These are phyloP conservation scores for Mucuna pruriens DNA, from an alignment of 306 rosid species.

Conservation along the genomic window DNA sequence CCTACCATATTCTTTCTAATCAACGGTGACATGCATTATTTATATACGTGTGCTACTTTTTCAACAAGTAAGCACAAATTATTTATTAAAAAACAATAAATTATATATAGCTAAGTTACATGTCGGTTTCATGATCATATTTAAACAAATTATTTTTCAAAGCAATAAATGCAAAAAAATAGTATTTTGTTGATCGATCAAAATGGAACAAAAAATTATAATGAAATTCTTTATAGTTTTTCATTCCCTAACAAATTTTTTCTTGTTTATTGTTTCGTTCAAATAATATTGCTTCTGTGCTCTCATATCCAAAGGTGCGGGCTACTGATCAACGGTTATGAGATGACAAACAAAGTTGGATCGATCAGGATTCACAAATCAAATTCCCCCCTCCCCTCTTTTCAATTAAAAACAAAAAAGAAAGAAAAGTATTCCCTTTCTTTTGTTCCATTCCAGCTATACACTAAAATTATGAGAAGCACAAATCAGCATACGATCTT, in stretches of 20 bases:
- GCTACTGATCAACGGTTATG: not conserved
- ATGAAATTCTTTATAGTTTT: not conserved
- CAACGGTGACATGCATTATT: constrained; percentile 23
- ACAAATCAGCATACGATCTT: not conserved
- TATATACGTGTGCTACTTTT: not conserved
- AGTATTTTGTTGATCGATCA: not conserved
- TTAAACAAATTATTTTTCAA: not conserved
- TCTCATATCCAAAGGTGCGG: not conserved
- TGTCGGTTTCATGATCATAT: constrained; percentile 6
- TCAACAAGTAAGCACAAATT: not conserved
- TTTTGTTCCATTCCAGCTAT: constrained; percentile 9
- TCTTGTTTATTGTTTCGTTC: not conserved
- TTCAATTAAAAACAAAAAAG: constrained; percentile 1
- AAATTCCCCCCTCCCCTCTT: not conserved
- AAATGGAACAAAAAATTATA: not conserved
- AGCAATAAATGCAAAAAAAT: not conserved
- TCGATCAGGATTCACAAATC: constrained; percentile 21
- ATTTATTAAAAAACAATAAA: not conserved
- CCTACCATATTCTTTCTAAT: constrained; percentile 10
- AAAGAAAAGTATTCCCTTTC: constrained; percentile 8
- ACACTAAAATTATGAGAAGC: constrained; percentile 10
- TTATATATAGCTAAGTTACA: not conserved
- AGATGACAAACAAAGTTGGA: constrained; percentile 3
- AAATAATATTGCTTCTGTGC: not conserved
- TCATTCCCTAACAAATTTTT: not conserved